Percentiles rank a stretch among this genome's conserved stretches.
These are phyloP conservation scores for Metschnikowia aberdeeniae DNA, from an alignment of 805 yeast species.

Conservation along the genomic window DNA sequence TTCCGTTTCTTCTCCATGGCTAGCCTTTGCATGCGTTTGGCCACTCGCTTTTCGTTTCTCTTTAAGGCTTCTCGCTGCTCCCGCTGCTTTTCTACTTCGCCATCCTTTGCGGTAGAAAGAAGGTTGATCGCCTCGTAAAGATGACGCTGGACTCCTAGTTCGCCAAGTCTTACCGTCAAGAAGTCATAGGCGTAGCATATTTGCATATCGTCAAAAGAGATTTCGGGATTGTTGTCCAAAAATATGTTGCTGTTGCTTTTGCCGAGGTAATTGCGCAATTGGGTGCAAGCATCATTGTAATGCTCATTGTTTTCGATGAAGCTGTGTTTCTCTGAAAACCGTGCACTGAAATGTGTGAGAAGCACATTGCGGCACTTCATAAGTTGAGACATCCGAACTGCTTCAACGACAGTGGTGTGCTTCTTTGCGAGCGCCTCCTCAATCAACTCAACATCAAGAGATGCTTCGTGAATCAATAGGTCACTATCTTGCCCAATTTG, in stretches of 20 bases:
- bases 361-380: constrained; percentile 73
- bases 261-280: constrained; percentile 28
- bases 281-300: constrained; percentile 19
- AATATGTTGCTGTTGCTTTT: constrained; percentile 24
- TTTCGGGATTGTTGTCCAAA: constrained; percentile 1
- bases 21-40: constrained; percentile 31
- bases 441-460: constrained; percentile 73
- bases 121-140: constrained; percentile 24
- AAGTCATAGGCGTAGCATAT: constrained; percentile 40
- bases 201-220: constrained; percentile 28
- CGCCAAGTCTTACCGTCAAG: constrained; percentile 29
- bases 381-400: constrained; percentile 59
- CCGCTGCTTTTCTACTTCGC: constrained; percentile 20
- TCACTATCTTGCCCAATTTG: constrained; percentile 64
- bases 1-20: constrained; percentile 11
- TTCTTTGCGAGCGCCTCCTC: constrained; percentile 78
- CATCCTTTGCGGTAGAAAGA: constrained; percentile 15
- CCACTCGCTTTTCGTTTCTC: constrained; percentile 31
- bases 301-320: constrained; percentile 23
- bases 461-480: constrained; percentile 87
- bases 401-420: constrained; percentile 89
- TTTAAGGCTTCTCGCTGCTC: constrained; percentile 24
- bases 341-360: constrained; percentile 88
- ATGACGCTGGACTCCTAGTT: constrained; percentile 25
- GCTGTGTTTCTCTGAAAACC: constrained; percentile 50